Evolutionary conservation across 2,329 filamentous ascomycete genomes (phyloP).

Genomic region (Aureobasidium sp.): DNA sequence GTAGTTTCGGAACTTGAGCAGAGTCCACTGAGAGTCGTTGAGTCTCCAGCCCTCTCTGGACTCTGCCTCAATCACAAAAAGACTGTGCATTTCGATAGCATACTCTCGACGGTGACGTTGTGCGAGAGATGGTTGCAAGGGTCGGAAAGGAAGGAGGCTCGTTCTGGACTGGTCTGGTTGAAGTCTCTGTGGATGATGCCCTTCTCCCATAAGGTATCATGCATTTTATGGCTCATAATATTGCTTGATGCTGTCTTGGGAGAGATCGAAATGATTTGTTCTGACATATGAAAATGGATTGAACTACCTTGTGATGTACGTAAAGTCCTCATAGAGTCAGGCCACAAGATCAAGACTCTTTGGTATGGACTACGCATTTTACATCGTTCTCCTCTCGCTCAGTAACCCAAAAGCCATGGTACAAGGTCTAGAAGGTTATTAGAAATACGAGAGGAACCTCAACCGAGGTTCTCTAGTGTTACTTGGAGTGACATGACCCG

Average conservation of each 20-base stretch:
- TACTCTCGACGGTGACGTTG: too few species aligned
- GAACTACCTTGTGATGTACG: background rate
- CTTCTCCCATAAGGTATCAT: background rate
- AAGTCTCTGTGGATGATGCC: too few species aligned
- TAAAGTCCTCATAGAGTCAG: background rate
- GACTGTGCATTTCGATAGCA: too few species aligned
- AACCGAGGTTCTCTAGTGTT: too few species aligned
- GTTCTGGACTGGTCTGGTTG: too few species aligned
- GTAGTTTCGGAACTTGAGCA: background rate
- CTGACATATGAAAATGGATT: background rate
- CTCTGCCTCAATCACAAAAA: background rate
- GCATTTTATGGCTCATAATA: background rate
- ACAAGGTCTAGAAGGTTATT: conserved; percentile 3
- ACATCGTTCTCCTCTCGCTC: conserved; percentile 11
- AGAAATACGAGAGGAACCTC: background rate
- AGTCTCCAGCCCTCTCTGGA: background rate
- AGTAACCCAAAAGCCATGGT: conserved; percentile 10
- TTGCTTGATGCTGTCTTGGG: background rate
- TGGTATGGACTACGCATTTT: conserved; percentile 5
- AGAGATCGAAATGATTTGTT: background rate
- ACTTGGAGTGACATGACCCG: too few species aligned
- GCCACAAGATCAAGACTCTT: background rate
- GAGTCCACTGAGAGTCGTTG: background rate
- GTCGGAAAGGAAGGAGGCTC: too few species aligned
- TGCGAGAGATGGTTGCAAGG: too few species aligned